These are phyloP conservation scores for Selaginella tamariscina DNA, from an alignment of 75 land plant genomes.

Conservation along the genomic window DNA sequence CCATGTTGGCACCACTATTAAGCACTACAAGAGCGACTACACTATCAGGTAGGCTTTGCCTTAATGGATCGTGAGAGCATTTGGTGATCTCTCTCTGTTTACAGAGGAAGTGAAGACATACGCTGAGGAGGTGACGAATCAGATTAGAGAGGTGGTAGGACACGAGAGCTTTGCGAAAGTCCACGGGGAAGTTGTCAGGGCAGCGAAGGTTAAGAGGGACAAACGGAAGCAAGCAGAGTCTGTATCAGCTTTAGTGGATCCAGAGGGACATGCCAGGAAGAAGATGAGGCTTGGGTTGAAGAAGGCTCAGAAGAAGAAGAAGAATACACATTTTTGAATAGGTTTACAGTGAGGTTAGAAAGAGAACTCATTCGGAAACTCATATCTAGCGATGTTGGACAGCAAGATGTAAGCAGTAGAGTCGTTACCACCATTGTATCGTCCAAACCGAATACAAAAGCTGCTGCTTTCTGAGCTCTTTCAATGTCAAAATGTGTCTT, in stretches of 20 bases:
- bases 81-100: background rate
- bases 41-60: conserved; percentile 5
- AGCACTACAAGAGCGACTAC: conserved; percentile 63
- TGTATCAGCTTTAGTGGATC: conserved; percentile 49
- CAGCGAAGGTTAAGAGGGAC: conserved; percentile 48
- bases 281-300: conserved; percentile 56
- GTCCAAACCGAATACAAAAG: too few species aligned
- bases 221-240: conserved; percentile 50
- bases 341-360: too few species aligned
- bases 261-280: conserved; percentile 67
- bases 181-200: conserved; percentile 44
- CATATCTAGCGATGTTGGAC: too few species aligned
- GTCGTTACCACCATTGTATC: too few species aligned
- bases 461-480: too few species aligned
- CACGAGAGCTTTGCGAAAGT: conserved; percentile 34
- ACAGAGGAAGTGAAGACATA: conserved; percentile 56
- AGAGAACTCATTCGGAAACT: too few species aligned
- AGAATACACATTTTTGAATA: too few species aligned
- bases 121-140: conserved; percentile 44
- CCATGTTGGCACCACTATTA: conserved; percentile 52
- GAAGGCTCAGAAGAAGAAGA: conserved; percentile 70
- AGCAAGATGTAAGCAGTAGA: too few species aligned
- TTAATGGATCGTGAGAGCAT: background rate
- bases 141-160: conserved; percentile 41
- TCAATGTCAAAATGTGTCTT: too few species aligned